These are phyloP conservation scores for Meyerozyma sp. DNA, from an alignment of 1,139 yeast genomes.

Conservation along the genomic window DNA sequence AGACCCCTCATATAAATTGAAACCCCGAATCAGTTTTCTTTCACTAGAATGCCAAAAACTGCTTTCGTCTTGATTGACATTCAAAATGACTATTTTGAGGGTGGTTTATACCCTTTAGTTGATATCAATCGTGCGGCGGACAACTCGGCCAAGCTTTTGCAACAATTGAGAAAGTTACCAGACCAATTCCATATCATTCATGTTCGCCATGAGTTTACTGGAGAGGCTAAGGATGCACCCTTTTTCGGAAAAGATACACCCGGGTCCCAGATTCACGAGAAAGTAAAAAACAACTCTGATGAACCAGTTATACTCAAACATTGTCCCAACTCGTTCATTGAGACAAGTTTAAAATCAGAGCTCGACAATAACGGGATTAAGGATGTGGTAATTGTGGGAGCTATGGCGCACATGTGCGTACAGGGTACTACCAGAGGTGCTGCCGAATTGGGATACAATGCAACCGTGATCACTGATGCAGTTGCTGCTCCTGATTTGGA, in stretches of 20 bases:
- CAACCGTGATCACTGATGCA: constrained; percentile 5
- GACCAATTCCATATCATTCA: constrained; percentile 3
- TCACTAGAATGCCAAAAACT: constrained; percentile 2
- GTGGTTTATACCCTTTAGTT: constrained; percentile 4
- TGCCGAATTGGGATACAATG: constrained; percentile 5
- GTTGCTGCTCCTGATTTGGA: constrained; percentile 5
- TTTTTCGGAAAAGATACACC: constrained; percentile 5
- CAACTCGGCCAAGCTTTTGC: not conserved
- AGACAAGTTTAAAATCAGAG: constrained; percentile 3
- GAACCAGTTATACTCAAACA: constrained; percentile 4
- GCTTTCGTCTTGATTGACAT: constrained; percentile 6
- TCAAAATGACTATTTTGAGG: constrained; percentile 5
- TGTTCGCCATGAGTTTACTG: constrained; percentile 6
- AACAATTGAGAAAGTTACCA: not conserved
- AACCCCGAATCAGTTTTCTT: not conserved
- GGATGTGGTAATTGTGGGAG: constrained; percentile 4
- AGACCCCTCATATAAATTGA: too few species aligned
- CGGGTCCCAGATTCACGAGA: constrained; percentile 5
- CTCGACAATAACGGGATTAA: constrained; percentile 3
- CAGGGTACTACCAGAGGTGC: constrained; percentile 6
- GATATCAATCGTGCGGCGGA: constrained; percentile 3
- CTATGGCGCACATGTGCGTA: constrained; percentile 6
- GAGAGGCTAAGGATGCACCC: constrained; percentile 5
- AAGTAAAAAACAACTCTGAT: not conserved
- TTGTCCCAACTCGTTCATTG: constrained; percentile 4